These are phyloP conservation scores for Rhododendron kiyosumense DNA, from an alignment of 148 eudicot genomes.

Conservation along the genomic window DNA sequence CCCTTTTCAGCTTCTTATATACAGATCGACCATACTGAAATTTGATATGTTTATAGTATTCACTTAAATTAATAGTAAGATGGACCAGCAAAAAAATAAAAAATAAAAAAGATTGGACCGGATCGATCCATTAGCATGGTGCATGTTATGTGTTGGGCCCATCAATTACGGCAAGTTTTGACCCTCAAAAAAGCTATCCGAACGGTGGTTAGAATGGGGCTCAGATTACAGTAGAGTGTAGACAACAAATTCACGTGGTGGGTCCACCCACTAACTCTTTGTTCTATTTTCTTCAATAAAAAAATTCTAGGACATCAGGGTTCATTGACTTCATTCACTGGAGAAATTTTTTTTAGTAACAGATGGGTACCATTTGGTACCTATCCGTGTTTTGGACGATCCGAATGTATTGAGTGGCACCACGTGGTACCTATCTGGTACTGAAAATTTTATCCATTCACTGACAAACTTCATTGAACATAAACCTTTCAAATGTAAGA, in stretches of 20 bases:
- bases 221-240: background rate
- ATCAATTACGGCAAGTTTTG: background rate
- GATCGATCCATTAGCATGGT: background rate
- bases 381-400: too few relatives aligned
- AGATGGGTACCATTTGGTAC: too few relatives aligned
- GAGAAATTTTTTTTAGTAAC: too few relatives aligned
- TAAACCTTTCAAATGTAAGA: too few relatives aligned
- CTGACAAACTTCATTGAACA: background rate
- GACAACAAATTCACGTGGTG: conserved; percentile 8
- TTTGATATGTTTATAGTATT: background rate
- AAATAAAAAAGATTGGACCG: background rate
- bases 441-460: background rate
- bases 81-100: background rate
- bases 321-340: background rate
- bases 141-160: background rate
- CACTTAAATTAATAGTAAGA: background rate
- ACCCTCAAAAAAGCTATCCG: background rate
- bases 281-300: conserved; percentile 3
- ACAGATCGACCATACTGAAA: background rate
- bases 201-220: background rate
- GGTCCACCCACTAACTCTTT: background rate
- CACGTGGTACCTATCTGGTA: too few relatives aligned
- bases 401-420: too few relatives aligned
- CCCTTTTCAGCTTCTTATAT: background rate
- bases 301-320: background rate